Conservation (phyloP, 2,329 filamentous ascomycete species). For the Verruconis gallopava region DNA sequence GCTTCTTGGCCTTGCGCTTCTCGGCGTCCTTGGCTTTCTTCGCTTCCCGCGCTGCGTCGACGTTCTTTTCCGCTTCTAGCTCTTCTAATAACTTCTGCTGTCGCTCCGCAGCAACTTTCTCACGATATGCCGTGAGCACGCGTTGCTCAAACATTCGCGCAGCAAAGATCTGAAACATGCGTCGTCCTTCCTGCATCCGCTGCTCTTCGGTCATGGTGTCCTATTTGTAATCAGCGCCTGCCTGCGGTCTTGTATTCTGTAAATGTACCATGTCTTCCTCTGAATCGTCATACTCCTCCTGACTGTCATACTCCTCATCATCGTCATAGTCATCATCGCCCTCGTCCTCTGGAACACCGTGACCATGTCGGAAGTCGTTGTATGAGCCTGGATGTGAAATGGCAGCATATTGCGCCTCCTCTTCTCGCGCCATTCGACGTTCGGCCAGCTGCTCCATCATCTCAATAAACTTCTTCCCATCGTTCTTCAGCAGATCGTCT, state of each 20-base stretch:
- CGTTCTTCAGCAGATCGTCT: slow-evolving; percentile 95
- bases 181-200: slow-evolving; percentile 93
- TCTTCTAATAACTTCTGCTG: slow-evolving; percentile 86
- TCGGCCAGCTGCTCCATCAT: slow-evolving; percentile 99
- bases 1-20: slow-evolving; percentile 89
- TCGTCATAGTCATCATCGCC: slow-evolving; percentile 72
- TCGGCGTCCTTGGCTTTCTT: slow-evolving; percentile 92
- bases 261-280: slow-evolving; percentile 46
- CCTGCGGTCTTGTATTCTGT: neutral
- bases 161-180: slow-evolving; percentile 99
- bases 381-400: slow-evolving; percentile 45
- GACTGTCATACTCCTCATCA: slow-evolving; percentile 46
- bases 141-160: slow-evolving; percentile 98
- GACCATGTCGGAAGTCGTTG: slow-evolving; percentile 32
- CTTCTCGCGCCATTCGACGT: slow-evolving; percentile 91
- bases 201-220: slow-evolving; percentile 96
- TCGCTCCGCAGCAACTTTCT: slow-evolving; percentile 88
- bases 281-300: slow-evolving; percentile 49
- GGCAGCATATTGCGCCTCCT: slow-evolving; percentile 63
- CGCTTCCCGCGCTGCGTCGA: slow-evolving; percentile 66
- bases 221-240: slow-evolving; percentile 39
- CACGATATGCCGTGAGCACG: slow-evolving; percentile 90
- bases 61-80: slow-evolving; percentile 69
- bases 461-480: slow-evolving; percentile 98
- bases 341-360: slow-evolving; percentile 60